Percentiles rank a stretch among this genome's conserved stretches.
phyloP scores from a whole-genome alignment of 2,329 filamentous ascomycete species.

The Sarocladiaceae sp. region DNA sequence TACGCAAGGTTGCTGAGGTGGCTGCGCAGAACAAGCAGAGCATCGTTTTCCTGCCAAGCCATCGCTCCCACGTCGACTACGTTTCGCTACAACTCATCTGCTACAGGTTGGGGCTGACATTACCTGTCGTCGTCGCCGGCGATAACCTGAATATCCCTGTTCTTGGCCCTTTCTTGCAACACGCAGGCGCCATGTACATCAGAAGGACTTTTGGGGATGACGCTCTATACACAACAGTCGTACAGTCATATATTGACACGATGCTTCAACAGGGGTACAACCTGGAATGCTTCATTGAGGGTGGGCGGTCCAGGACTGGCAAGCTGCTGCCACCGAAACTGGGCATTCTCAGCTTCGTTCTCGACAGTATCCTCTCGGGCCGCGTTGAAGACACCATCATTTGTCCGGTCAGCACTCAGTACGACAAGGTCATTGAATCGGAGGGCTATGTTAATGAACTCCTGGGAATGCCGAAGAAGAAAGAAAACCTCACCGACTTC shows the following conservation, averaged over 20 bases:
- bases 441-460: slow-evolving; percentile 95
- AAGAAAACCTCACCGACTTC: slow-evolving; percentile 88
- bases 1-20: slow-evolving; percentile 75
- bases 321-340: slow-evolving; percentile 94
- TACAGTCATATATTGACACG: slow-evolving; percentile 93
- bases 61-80: slow-evolving; percentile 94
- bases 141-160: slow-evolving; percentile 95
- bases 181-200: slow-evolving; percentile 98
- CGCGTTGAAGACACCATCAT: slow-evolving; percentile 87
- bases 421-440: slow-evolving; percentile 98
- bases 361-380: slow-evolving; percentile 85
- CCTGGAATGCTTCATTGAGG: slow-evolving; percentile 96
- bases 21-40: slow-evolving; percentile 86
- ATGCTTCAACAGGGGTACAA: slow-evolving; percentile 87
- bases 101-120: slow-evolving; percentile 80
- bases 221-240: slow-evolving; percentile 81
- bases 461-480: slow-evolving; percentile 87
- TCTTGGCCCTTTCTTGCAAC: slow-evolving; percentile 83
- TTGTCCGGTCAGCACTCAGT: slow-evolving; percentile 93
- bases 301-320: slow-evolving; percentile 84
- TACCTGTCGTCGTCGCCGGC: slow-evolving; percentile 89
- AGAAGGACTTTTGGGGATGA: slow-evolving; percentile 88
- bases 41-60: slow-evolving; percentile 91
- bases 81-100: slow-evolving; percentile 93
- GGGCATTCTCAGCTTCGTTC: slow-evolving; percentile 83